Base-by-base conservation (phyloP, 768 basidiomycete genomes). In the Coprinopsis marcescibilis region DNA sequence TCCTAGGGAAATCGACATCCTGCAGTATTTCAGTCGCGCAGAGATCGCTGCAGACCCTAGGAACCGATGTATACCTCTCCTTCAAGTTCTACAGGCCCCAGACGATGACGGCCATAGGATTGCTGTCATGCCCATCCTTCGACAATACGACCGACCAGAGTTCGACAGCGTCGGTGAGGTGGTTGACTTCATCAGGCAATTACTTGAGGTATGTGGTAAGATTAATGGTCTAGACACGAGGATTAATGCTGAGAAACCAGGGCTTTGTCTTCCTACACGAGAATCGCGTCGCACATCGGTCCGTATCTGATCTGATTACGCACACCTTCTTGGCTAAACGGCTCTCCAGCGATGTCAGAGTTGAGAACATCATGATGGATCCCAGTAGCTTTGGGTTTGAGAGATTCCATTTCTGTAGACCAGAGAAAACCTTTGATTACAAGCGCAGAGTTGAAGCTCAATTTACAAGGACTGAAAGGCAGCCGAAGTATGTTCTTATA, bases 361-460 rank as follows among this genome's bases (percentile, higher is more conserved):
- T 15, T 10, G 40, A 50, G 24, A 73, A 72, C 19, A 46, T 73
- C 5, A 64, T 69, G 63, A 60, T 68, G 63, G 67, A 69, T 33
- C 58, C 56, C 1, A 46, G 43, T 3, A 49, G 49, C 7, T 46
- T 69, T 13, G 60, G 57, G 30, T 61, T 63, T 0, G 40, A 55
- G 1, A 48, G 46, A 0, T 63, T 54, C 30, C 66, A 67, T 44
- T 66, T 65, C 11, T 6, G 43, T 3, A 20, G 33, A 3, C 32
- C 29, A 1, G n/a, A 54, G 4, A 48, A 52, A 1, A 11, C 35
- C 12, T 24, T 20, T 23, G 60, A 63, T 19, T 50, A 34, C 10
- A 60, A 23, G n/a, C 41, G 51, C 36, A 23, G 15, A 7, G 48
- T 51, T 3, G 57, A 53, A 42, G 55, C 19, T 3, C 24, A 57